Base-by-base conservation (phyloP, 2,329 filamentous ascomycete genomes). In the Chaetomium olivaceum region DNA sequence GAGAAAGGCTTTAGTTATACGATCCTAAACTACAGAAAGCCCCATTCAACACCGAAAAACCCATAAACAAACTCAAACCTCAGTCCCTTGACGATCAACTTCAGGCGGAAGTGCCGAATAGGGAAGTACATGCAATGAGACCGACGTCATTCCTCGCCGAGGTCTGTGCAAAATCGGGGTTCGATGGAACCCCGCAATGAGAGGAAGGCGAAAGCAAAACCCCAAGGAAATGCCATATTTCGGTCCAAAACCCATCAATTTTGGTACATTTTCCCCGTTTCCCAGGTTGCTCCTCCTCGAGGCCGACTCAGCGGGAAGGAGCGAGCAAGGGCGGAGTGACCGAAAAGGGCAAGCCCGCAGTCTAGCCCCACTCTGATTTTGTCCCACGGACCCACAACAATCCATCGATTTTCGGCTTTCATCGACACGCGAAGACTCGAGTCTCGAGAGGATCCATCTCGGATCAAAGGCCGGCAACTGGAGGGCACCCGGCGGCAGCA, bases 311-410 rank as follows among this genome's bases (percentile, higher is more conserved):
- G 16, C 39, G 7, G 19, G 46, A 48, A 48, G 46, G n/a, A 21
- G 46, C 46, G 16, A 48, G 46, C 8, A 9, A 19, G n/a, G 19
- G 56, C 63, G 66, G 66, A 66, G 33, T 36, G 21, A 9, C 65
- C 60, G 29, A 25, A 67, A 65, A 25, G 31, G 54, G 67, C 63
- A 65, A 48, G 51, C 63, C 65, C 65, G 67, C 14, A 6, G 39
- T n/a, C 7, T n/a, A 2, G 39, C 39, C 39, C 39, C 39, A 43
- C 39, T 5, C 5, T 43, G 39, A 29, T 33, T 31, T 23, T 6
- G 8, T 2, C 19, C 11, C 58, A 33, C 59, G 51, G 50, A 5
- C 19, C 36, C 23, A 46, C 33, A 39, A 25, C 21, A 58, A 39
- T 58, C 33, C 31, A 43, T 56, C 21, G 33, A 58, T 46, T 27